Percentiles rank a stretch among this genome's conserved stretches.
phyloP scores from a whole-genome alignment of 148 eudicot species.

The Diospyros lotus region DNA sequence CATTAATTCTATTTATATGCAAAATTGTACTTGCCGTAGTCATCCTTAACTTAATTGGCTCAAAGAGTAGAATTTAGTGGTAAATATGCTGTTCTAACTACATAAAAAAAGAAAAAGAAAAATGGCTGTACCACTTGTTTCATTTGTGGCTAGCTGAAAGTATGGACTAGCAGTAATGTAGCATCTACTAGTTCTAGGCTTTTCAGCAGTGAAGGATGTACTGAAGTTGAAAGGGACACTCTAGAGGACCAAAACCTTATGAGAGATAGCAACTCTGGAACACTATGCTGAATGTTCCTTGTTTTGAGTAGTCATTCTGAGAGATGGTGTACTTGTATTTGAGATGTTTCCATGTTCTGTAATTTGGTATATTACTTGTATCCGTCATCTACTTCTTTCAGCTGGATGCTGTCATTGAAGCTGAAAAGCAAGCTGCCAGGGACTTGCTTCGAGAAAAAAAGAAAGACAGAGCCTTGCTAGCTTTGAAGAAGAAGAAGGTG shows the following conservation, averaged over 20 bases:
- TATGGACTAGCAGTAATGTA: background rate
- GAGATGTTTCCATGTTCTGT: background rate
- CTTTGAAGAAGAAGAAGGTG: conserved; percentile 89
- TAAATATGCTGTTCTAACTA: too few species aligned
- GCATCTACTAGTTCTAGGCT: background rate
- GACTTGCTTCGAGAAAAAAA: conserved; percentile 92
- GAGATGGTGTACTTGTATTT: background rate
- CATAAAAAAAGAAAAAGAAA: background rate
- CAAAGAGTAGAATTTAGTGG: background rate
- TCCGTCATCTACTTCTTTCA: conserved; percentile 31
- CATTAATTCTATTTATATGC: background rate
- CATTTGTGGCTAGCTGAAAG: background rate
- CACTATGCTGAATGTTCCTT: background rate
- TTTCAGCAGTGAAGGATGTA: background rate
- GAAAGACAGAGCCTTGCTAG: conserved; percentile 93
- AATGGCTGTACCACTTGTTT: background rate
- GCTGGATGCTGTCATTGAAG: conserved; percentile 94
- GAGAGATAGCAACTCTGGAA: background rate
- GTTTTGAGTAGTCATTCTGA: background rate
- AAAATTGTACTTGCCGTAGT: background rate
- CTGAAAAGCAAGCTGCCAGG: conserved; percentile 95
- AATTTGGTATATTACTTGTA: conserved; percentile 5
- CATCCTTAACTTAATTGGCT: background rate
- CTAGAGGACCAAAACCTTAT: background rate
- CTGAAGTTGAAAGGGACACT: background rate